Evolutionary conservation across 768 basidiomycete species (phyloP), one percentile per base, ranked within the genome.

Genomic region (Candolleomyces efflorescens): DNA sequence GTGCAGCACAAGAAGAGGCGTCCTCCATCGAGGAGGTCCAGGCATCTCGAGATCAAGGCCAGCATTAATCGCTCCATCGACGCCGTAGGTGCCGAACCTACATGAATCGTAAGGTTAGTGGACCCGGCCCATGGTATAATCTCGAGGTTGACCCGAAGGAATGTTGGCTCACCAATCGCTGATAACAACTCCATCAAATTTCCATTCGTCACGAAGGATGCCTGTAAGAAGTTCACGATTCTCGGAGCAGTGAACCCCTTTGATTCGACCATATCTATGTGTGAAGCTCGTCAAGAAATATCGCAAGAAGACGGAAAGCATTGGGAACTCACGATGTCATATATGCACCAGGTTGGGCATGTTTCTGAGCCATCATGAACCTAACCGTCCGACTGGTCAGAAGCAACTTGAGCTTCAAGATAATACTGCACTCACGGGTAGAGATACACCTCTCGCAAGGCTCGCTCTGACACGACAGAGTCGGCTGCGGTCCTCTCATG

Each of bases 41-140:
- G 87, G 87, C 87, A 89, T 90, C 69, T 90, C 87, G 32, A 92
- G 79, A 65, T 90, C 86, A 24, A 91, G 73, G 4, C 89, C 89
- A 13, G 89, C 87, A 64, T 90, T 90, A 54, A 90, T 71, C 11
- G 81, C 70, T 56, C 80, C 76, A 60, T 85, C 84, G n/a, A 86
- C 78, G 23, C 85, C 81, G 65, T 91, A 90, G 0, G 83, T 80
- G 15, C 90, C 90, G 63, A 82, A 84, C 87, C 86, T 87, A 54
- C 20, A 26, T 9, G 37, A 53, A 41, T 5, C 26, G 32, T 55
- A 11, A 56, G n/a, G 41, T 38, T 17, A 47, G 43, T 48, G 47
- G 32, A 32, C 2, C 32, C 32, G 32, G 32, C 32, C 32, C 32
- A 32, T 32, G 32, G 11, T 7, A 32, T 32, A 2, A 27, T 47